Conservation (phyloP, 2,329 filamentous ascomycete genomes). For the Talaromyces albobiverticillius region DNA sequence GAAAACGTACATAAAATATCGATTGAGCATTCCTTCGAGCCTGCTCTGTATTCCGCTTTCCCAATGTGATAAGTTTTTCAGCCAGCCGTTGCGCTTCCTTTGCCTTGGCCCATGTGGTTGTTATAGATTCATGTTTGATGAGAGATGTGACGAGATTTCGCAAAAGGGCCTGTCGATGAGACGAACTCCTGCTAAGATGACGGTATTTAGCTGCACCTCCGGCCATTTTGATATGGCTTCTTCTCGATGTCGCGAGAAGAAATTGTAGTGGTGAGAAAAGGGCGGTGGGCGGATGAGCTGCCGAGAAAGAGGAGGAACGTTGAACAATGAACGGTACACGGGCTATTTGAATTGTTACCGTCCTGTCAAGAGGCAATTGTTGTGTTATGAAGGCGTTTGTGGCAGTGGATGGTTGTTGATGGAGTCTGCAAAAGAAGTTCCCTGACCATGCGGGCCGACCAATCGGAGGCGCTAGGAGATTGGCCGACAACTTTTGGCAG, state of each 20-base stretch:
- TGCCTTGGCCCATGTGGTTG: constrained; percentile 92
- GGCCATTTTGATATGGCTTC: constrained; percentile 60
- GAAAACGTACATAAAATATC: constrained; percentile 73
- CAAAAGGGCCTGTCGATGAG: constrained; percentile 87
- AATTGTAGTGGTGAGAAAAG: not conserved
- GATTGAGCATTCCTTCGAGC: constrained; percentile 70
- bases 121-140: constrained; percentile 87
- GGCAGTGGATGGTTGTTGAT: not conserved
- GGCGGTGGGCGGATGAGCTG: not conserved
- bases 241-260: not conserved
- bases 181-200: constrained; percentile 78
- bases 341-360: not conserved
- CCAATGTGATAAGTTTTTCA: constrained; percentile 90
- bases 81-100: constrained; percentile 94
- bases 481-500: not conserved
- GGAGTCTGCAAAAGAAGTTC: constrained; percentile 3
- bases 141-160: constrained; percentile 95
- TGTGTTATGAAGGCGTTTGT: no score
- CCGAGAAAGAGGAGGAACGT: not conserved
- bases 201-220: constrained; percentile 85
- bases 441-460: constrained; percentile 12
- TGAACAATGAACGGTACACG: not conserved
- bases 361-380: no score
- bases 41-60: constrained; percentile 87
- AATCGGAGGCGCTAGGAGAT: constrained; percentile 1